Evolutionary conservation across 768 basidiomycete genomes (phyloP), one percentile per base, ranked within the genome.

Genomic region (Dendrothele bispora): DNA sequence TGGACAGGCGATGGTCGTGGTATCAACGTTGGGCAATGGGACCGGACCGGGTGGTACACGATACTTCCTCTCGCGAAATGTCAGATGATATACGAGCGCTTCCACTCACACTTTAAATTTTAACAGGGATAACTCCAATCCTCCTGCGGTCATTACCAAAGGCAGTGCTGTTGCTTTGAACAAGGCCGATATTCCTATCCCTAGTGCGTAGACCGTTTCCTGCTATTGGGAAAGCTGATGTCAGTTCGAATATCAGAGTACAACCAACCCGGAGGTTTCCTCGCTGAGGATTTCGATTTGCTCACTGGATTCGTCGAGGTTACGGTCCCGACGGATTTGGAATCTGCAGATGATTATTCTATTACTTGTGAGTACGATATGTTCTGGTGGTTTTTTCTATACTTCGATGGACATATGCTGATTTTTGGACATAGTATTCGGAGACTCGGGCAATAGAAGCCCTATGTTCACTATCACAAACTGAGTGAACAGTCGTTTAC

Each of bases 401-500:
- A n/a, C 39, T 21, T 15, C 7, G 10, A 18, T 40, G 17, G n/a
- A 18, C n/a, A 25, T 21, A 20, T 24, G 30, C 10, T n/a, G 24
- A 17, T 21, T 15, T 5, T 14, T 5, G n/a, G n/a, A n/a, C n/a
- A n/a, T 39, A 77, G 77, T 78, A 42, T 75, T 75, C 47, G 77
- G 77, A n/a, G 73, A 77, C 55, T 78, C 77, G 24, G 75, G 74
- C 36, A 70, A 78, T 58, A 56, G 57, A 46, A 74, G 73, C 54
- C 63, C 63, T 7, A 46, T 49, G 12, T 77, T 77, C 61, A 62
- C 61, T 17, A 68, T 76, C 49, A 46, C 48, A 7, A n/a, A n/a
- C n/a, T n/a, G n/a, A n/a, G n/a, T n/a, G n/a, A n/a, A n/a, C n/a
- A n/a, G n/a, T n/a, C n/a, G n/a, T n/a, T n/a, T n/a, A n/a, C n/a